Evolutionary conservation across 495 filamentous ascomycete genomes (phyloP).

Genomic region (Penicillium cataractarum): DNA sequence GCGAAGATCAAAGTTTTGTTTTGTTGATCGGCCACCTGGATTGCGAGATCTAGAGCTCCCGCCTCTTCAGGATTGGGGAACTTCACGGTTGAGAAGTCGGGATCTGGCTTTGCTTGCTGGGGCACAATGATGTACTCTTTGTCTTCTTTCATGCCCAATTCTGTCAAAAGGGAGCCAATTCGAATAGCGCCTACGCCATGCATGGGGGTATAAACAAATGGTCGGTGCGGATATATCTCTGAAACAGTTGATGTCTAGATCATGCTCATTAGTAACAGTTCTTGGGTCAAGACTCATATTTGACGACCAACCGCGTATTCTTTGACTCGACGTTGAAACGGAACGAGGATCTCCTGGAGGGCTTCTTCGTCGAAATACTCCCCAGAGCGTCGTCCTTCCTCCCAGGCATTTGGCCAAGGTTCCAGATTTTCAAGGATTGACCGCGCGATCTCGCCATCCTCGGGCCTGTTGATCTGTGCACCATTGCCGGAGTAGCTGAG

Average conservation of each 20-base stretch:
- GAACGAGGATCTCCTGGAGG: conserved; percentile 43
- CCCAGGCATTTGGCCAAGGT: conserved; percentile 56
- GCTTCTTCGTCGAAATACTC: conserved; percentile 44
- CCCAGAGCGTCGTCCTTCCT: conserved; percentile 49
- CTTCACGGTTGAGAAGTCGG: conserved; percentile 69
- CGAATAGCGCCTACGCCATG: conserved; percentile 67
- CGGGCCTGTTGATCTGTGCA: conserved; percentile 70
- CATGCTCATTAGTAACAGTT: conserved; percentile 15
- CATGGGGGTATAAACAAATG: conserved; percentile 71
- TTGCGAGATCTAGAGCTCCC: conserved; percentile 68
- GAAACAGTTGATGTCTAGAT: conserved; percentile 42
- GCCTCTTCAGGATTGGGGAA: conserved; percentile 77
- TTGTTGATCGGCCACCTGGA: conserved; percentile 54
- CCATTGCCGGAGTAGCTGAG: conserved; percentile 65
- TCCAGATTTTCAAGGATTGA: conserved; percentile 61
- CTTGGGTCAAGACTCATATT: not conserved
- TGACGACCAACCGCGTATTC: conserved; percentile 39
- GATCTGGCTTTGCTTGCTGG: conserved; percentile 61
- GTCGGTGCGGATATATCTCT: conserved; percentile 31
- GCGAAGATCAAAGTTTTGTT: conserved; percentile 60
- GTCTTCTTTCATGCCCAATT: conserved; percentile 42
- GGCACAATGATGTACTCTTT: conserved; percentile 47
- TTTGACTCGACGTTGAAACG: conserved; percentile 49
- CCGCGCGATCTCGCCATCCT: conserved; percentile 62
- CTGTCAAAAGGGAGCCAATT: conserved; percentile 43